Percentiles rank a stretch among this genome's conserved stretches.
These are phyloP conservation scores for Melocanna baccifera DNA, from an alignment of 176 grass and related monocot genomes.

Conservation along the genomic window DNA sequence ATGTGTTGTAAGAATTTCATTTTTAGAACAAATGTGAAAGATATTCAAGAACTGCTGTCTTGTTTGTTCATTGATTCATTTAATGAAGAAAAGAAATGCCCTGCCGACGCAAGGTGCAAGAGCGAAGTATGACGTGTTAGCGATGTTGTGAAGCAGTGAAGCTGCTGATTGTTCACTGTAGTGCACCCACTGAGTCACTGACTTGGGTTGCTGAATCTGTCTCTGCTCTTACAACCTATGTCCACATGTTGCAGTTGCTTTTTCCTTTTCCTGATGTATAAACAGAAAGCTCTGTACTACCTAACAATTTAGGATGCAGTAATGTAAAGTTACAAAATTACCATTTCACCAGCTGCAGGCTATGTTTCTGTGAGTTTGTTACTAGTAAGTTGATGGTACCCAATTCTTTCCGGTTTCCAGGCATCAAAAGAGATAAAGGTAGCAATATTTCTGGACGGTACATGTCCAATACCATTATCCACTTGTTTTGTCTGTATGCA, in stretches of 20 bases:
- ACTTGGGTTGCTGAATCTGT: neutral
- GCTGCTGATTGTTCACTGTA: neutral
- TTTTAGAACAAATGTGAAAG: neutral
- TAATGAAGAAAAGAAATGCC: neutral
- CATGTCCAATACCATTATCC: slow-evolving; percentile 41
- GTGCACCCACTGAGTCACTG: neutral
- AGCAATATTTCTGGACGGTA: slow-evolving; percentile 37
- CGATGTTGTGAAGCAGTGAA: neutral
- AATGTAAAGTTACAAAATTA: neutral
- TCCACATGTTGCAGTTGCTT: neutral
- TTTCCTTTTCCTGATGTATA: neutral
- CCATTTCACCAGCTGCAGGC: neutral
- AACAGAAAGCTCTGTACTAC: neutral
- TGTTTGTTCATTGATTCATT: neutral
- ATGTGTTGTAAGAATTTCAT: slow-evolving; percentile 4
- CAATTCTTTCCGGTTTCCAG: neutral
- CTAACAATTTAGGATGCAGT: neutral
- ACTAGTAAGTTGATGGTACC: neutral
- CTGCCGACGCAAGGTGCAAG: neutral
- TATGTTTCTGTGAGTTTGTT: neutral
- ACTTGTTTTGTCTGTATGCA: slow-evolving; percentile 30
- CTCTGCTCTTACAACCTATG: neutral
- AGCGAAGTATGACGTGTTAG: neutral
- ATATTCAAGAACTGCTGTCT: neutral
- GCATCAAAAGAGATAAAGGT: neutral